Percentiles rank a stretch among this genome's conserved stretches.
phyloP scores from a whole-genome alignment of 2,329 filamentous ascomycete genomes.

The Blastomyces gilchristii region DNA sequence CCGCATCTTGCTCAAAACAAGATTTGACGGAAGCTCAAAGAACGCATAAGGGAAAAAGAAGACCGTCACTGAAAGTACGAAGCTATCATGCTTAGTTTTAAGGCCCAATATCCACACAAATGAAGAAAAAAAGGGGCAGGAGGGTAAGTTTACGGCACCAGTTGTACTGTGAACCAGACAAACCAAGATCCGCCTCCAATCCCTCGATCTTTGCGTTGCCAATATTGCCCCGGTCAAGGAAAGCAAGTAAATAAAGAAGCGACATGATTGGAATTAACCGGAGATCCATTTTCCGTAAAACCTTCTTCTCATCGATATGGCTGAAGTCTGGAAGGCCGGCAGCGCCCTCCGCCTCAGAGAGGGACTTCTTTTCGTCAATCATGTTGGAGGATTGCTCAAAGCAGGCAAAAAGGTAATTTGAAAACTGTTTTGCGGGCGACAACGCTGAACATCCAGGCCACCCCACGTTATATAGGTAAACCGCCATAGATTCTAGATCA shows the following conservation, averaged over 20 bases:
- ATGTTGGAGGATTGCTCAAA: not conserved
- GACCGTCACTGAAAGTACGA: slow-evolving; percentile 15
- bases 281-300: slow-evolving; percentile 33
- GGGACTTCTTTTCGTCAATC: slow-evolving; percentile 2
- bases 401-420: not conserved
- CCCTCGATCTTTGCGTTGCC: slow-evolving; percentile 21
- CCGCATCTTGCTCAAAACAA: slow-evolving; percentile 23
- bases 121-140: not conserved
- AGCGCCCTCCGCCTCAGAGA: not conserved
- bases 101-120: not conserved
- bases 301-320: slow-evolving; percentile 29
- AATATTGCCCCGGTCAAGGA: slow-evolving; percentile 20
- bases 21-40: slow-evolving; percentile 21
- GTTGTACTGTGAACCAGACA: slow-evolving; percentile 20
- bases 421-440: not conserved
- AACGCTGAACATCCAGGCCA: not conserved
- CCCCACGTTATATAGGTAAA: not conserved
- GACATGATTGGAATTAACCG: slow-evolving; percentile 31
- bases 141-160: slow-evolving; percentile 15
- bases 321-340: slow-evolving; percentile 20
- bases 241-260: slow-evolving; percentile 28
- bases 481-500: no score
- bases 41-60: slow-evolving; percentile 21
- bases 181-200: slow-evolving; percentile 14
- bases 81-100: not conserved